phyloP scores from a whole-genome alignment of 805 yeast species.

The Spathaspora sp. region DNA sequence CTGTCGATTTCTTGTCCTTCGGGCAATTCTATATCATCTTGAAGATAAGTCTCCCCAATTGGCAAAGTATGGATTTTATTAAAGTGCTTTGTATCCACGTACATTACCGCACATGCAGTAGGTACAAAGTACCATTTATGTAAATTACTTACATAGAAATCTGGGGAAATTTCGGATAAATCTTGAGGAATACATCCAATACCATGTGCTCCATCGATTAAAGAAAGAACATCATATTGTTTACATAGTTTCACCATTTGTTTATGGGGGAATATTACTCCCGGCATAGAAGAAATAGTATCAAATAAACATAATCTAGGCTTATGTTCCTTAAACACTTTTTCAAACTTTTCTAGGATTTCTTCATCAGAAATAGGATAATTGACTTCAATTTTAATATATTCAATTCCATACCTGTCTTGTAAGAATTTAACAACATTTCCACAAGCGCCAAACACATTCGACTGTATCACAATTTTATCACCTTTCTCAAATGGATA shows the following conservation, averaged over 20 bases:
- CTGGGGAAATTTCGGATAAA: slow-evolving; percentile 45
- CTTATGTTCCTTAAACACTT: slow-evolving; percentile 15
- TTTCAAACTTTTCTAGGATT: slow-evolving; percentile 20
- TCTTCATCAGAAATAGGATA: slow-evolving; percentile 44
- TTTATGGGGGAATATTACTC: slow-evolving; percentile 54
- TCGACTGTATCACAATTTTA: slow-evolving; percentile 44
- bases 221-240: slow-evolving; percentile 44
- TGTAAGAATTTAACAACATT: slow-evolving; percentile 46
- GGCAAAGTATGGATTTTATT: slow-evolving; percentile 52
- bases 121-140: slow-evolving; percentile 71
- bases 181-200: slow-evolving; percentile 49
- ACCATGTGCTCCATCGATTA: slow-evolving; percentile 74
- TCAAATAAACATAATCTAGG: slow-evolving; percentile 50
- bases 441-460: slow-evolving; percentile 53
- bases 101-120: slow-evolving; percentile 54
- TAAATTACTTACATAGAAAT: slow-evolving; percentile 57
- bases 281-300: slow-evolving; percentile 63
- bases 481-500: slow-evolving; percentile 51
- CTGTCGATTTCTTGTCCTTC: slow-evolving; percentile 18
- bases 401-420: slow-evolving; percentile 22
- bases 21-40: slow-evolving; percentile 23
- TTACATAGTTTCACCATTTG: slow-evolving; percentile 43
- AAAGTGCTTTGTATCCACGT: slow-evolving; percentile 53
- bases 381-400: slow-evolving; percentile 33
- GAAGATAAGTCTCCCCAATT: slow-evolving; percentile 45